Percentiles rank a stretch among this genome's conserved stretches.
These are phyloP conservation scores for Turnera subulata DNA, from an alignment of 345 rosid genomes.

Conservation along the genomic window DNA sequence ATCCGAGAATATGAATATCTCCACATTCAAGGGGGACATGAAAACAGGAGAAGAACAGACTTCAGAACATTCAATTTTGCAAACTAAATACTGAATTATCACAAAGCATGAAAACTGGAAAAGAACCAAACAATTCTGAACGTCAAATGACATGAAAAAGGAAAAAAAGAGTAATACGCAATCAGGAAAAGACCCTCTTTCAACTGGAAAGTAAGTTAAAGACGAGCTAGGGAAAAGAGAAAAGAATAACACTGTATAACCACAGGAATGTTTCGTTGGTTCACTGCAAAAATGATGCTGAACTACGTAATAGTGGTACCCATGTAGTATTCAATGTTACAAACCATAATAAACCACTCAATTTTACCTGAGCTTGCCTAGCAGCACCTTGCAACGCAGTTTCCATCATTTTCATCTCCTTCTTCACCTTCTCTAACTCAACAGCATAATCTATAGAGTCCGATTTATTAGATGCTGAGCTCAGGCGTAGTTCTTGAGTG, in stretches of 20 bases:
- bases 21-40: neutral
- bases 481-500: conserved; percentile 34
- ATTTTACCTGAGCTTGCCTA: conserved; percentile 96
- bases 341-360: conserved; percentile 2
- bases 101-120: no score
- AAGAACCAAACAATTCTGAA: no score
- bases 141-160: no score
- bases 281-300: no score
- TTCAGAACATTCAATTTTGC: neutral
- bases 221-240: no score
- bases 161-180: no score
- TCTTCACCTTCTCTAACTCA: conserved; percentile 77
- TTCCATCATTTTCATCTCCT: conserved; percentile 93
- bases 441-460: conserved; percentile 36
- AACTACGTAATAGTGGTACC: neutral
- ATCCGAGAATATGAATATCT: neutral
- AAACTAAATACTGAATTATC: neutral
- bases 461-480: conserved; percentile 40
- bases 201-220: neutral
- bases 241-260: no score
- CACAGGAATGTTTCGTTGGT: no score
- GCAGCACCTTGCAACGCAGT: conserved; percentile 98
- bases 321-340: neutral
- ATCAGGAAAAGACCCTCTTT: no score
- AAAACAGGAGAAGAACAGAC: neutral